phyloP scores from a whole-genome alignment of 169 alveolate species.

The Amoebophrya sp. region DNA sequence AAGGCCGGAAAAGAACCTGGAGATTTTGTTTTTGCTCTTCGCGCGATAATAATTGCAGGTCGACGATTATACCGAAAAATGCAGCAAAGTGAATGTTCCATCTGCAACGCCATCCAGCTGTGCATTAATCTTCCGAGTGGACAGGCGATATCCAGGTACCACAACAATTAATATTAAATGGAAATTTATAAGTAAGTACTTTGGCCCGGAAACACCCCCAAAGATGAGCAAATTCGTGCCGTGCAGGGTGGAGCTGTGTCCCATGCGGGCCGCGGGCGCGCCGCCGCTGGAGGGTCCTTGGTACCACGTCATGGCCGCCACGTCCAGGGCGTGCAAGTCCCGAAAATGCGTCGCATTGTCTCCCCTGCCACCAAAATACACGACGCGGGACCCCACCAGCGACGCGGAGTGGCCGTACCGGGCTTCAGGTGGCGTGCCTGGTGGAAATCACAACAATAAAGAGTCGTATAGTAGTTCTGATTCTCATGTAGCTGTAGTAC shows the following conservation, averaged over 20 bases:
- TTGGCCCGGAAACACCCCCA: conserved; percentile 78
- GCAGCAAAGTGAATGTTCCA: too few relatives aligned
- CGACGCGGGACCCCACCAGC: conserved; percentile 72
- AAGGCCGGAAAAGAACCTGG: conserved; percentile 67
- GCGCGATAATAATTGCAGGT: too few relatives aligned
- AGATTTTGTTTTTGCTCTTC: too few relatives aligned
- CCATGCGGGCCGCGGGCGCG: conserved; percentile 75
- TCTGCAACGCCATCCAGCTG: too few relatives aligned
- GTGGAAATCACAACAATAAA: neutral
- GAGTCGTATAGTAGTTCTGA: neutral
- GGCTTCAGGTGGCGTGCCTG: conserved; percentile 80
- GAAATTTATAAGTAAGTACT: neutral
- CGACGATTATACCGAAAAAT: too few relatives aligned
- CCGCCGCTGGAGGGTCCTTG: conserved; percentile 78
- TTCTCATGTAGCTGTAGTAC: too few relatives aligned
- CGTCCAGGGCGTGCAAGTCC: conserved; percentile 75
- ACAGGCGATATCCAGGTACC: too few relatives aligned
- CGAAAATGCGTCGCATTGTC: conserved; percentile 60
- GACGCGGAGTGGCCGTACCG: conserved; percentile 78
- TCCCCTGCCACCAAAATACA: conserved; percentile 82
- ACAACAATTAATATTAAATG: neutral
- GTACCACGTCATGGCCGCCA: conserved; percentile 70
- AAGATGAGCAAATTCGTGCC: conserved; percentile 74
- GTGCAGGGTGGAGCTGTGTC: conserved; percentile 69
- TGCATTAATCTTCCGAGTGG: too few relatives aligned